phyloP scores from a whole-genome alignment of 306 rosid species.

The Quercus ilex region DNA sequence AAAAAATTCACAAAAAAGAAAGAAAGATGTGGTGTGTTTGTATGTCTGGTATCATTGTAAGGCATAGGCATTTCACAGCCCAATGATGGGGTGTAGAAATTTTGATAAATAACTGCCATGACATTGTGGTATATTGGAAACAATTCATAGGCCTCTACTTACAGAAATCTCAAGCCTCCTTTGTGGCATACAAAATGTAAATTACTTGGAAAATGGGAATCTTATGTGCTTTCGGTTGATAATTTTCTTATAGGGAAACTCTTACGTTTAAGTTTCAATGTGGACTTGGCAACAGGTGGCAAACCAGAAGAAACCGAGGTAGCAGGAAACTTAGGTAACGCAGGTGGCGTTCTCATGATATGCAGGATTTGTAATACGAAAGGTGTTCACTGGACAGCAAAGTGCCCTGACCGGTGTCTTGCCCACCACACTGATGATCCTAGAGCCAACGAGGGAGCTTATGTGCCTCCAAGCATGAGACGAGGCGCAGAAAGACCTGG shows the following conservation, averaged over 20 bases:
- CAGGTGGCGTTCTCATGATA: conserved; percentile 81
- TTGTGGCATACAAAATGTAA: not conserved
- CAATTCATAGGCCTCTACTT: not conserved
- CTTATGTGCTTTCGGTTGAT: not conserved
- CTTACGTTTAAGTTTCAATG: not conserved
- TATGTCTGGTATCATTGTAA: not conserved
- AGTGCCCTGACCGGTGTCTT: conserved; percentile 90
- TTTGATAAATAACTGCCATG: not conserved
- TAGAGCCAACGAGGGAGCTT: conserved; percentile 51
- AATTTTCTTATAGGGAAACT: too few relatives aligned
- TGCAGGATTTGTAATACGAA: conserved; percentile 92
- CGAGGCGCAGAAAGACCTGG: conserved; percentile 43
- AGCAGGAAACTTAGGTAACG: conserved; percentile 51
- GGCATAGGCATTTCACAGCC: not conserved
- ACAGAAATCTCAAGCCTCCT: not conserved
- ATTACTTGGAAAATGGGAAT: not conserved
- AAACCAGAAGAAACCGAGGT: conserved; percentile 67
- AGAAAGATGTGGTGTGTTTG: too few relatives aligned
- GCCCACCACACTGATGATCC: conserved; percentile 49
- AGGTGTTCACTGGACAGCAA: conserved; percentile 98
- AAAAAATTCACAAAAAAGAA: not conserved
- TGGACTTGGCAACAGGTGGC: conserved; percentile 44
- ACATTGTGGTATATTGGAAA: not conserved
- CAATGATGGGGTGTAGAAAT: not conserved
- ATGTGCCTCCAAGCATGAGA: conserved; percentile 84